Conservation (phyloP, 306 rosid species). For the Fragaria ananassa region DNA sequence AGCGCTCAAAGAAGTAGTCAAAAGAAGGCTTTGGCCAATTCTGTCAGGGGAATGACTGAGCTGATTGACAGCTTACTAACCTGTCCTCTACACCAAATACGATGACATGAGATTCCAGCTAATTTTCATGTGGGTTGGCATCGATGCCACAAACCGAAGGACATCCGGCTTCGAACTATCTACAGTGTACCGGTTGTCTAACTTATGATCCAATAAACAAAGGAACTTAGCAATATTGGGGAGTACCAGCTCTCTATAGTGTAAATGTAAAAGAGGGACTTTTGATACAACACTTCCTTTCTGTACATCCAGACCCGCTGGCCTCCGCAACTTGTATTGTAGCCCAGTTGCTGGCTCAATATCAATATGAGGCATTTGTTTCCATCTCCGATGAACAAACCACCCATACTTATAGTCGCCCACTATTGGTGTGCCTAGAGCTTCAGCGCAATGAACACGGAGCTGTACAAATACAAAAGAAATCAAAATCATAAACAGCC, state of each 20-base stretch:
- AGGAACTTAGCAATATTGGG: constrained; percentile 81
- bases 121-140: constrained; percentile 93
- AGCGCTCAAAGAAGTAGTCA: neutral
- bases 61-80: neutral
- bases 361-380: constrained; percentile 73
- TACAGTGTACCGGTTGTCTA: constrained; percentile 34
- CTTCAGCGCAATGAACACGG: constrained; percentile 97
- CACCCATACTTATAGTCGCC: constrained; percentile 96
- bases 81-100: constrained; percentile 51
- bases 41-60: neutral
- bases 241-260: constrained; percentile 79
- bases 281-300: constrained; percentile 93
- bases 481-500: constrained; percentile 5
- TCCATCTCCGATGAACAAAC: constrained; percentile 81
- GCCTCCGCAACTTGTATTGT: constrained; percentile 79
- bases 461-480: constrained; percentile 43
- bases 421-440: constrained; percentile 92
- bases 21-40: neutral
- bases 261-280: constrained; percentile 87
- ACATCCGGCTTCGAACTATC: constrained; percentile 50
- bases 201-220: constrained; percentile 35
- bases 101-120: constrained; percentile 99
- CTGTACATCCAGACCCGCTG: constrained; percentile 78
- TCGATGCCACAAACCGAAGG: constrained; percentile 76
- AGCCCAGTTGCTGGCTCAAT: constrained; percentile 65